phyloP scores from a whole-genome alignment of 257 asterid species.

The Voacanga thouarsii region DNA sequence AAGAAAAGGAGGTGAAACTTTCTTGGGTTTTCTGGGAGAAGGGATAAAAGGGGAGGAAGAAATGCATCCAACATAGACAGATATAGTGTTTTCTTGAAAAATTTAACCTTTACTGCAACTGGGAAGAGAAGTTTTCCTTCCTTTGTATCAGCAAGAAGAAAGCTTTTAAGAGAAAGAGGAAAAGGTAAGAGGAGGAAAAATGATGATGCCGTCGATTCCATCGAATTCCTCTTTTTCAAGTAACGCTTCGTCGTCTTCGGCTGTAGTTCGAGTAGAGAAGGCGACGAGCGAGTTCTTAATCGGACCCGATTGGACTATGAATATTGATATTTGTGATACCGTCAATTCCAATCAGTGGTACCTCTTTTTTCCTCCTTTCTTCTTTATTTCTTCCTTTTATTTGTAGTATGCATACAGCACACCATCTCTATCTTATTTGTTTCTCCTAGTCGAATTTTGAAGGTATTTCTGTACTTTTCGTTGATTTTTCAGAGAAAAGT shows the following conservation, averaged over 20 bases:
- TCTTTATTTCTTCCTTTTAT: background rate
- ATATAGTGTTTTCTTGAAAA: conserved; percentile 2
- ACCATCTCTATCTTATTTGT: background rate
- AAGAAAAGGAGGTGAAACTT: conserved; percentile 19
- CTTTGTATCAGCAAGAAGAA: background rate
- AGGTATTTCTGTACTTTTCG: background rate
- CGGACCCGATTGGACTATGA: conserved; percentile 96
- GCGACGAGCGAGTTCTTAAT: conserved; percentile 97
- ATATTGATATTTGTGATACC: conserved; percentile 83
- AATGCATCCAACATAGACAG: background rate
- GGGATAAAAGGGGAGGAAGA: background rate
- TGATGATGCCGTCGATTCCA: conserved; percentile 28
- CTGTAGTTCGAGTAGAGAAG: conserved; percentile 72
- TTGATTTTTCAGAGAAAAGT: background rate
- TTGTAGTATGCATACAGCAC: background rate
- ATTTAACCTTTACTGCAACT: background rate
- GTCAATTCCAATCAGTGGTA: conserved; percentile 76
- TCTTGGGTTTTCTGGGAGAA: conserved; percentile 12
- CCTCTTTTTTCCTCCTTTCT: conserved; percentile 8
- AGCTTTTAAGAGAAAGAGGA: background rate
- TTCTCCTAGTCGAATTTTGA: background rate
- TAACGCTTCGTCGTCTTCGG: conserved; percentile 48
- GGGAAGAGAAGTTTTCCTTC: background rate
- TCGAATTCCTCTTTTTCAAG: conserved; percentile 26
- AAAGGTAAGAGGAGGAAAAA: background rate